Percentiles rank a stretch among this genome's conserved stretches.
Conservation (phyloP, 345 rosid genomes). For the Eucalyptus viminalis region DNA sequence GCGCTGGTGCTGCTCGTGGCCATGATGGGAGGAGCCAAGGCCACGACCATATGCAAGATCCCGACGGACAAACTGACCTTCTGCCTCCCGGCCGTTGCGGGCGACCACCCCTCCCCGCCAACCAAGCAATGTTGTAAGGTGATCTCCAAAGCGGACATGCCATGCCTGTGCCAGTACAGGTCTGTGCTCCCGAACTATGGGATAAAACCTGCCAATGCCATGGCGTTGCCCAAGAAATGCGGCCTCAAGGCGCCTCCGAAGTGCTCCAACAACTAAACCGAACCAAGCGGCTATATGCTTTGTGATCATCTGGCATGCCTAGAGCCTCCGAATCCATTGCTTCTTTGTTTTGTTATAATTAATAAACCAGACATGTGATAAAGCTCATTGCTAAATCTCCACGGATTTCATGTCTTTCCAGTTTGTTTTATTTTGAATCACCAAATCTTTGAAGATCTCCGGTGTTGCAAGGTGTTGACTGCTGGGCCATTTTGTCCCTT, state of each 20-base stretch:
- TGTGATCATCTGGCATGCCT: neutral
- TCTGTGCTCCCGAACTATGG: slow-evolving; percentile 24
- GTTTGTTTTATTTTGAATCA: neutral
- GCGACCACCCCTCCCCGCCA: slow-evolving; percentile 29
- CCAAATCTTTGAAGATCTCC: neutral
- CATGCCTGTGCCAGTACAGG: slow-evolving; percentile 39
- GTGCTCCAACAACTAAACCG: slow-evolving; percentile 9
- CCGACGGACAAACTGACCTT: slow-evolving; percentile 10
- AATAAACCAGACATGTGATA: neutral
- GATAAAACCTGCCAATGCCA: slow-evolving; percentile 24
- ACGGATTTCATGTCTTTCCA: neutral
- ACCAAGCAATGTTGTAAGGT: slow-evolving; percentile 24
- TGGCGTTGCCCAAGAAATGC: slow-evolving; percentile 33
- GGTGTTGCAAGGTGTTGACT: neutral
- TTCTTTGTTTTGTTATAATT: neutral
- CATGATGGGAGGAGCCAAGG: neutral
- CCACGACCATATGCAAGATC: slow-evolving; percentile 12
- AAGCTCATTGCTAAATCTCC: neutral
- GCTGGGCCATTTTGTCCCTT: neutral
- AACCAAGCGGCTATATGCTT: neutral
- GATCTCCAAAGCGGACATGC: slow-evolving; percentile 14
- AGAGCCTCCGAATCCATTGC: neutral
- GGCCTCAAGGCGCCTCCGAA: slow-evolving; percentile 19
- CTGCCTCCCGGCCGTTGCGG: slow-evolving; percentile 41
- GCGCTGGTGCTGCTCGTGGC: neutral